Evolutionary conservation across 2,329 filamentous ascomycete genomes (phyloP).

Genomic region (Cladophialophora exuberans): DNA sequence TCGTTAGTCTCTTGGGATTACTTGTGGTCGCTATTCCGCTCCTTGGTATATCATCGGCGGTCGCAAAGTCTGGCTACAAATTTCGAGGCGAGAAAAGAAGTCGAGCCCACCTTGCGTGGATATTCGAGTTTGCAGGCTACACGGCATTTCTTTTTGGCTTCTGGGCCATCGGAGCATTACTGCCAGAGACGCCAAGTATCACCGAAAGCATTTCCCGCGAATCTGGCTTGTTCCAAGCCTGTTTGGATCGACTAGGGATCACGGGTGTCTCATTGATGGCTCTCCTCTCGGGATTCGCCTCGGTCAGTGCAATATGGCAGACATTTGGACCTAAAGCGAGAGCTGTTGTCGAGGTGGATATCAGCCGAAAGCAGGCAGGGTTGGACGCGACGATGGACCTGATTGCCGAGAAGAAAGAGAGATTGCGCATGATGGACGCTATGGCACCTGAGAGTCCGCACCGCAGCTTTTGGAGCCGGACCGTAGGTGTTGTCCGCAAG

Average conservation of each 20-base stretch:
- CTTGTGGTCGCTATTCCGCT: slow-evolving; percentile 77
- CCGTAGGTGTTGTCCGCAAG: slow-evolving; percentile 66
- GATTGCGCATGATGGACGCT: slow-evolving; percentile 66
- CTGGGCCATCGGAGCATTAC: slow-evolving; percentile 72
- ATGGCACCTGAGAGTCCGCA: slow-evolving; percentile 56
- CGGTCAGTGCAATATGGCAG: slow-evolving; percentile 86
- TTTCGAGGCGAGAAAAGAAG: slow-evolving; percentile 64
- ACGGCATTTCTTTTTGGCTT: slow-evolving; percentile 71
- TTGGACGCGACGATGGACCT: slow-evolving; percentile 79
- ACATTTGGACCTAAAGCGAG: slow-evolving; percentile 70
- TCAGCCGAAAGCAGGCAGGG: slow-evolving; percentile 76
- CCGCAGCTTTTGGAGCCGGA: slow-evolving; percentile 70
- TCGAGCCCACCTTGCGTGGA: slow-evolving; percentile 64
- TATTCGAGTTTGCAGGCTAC: slow-evolving; percentile 66
- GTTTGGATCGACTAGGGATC: slow-evolving; percentile 71
- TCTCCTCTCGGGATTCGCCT: slow-evolving; percentile 83
- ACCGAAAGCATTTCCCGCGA: slow-evolving; percentile 39
- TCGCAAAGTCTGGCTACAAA: slow-evolving; percentile 61
- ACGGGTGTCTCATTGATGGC: slow-evolving; percentile 88
- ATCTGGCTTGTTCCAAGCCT: slow-evolving; percentile 58
- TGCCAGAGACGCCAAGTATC: slow-evolving; percentile 53
- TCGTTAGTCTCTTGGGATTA: slow-evolving; percentile 71
- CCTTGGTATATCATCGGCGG: slow-evolving; percentile 72
- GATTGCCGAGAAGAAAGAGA: slow-evolving; percentile 73
- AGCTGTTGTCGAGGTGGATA: slow-evolving; percentile 72